These are phyloP conservation scores for Tolypocladium endophyticum DNA, from an alignment of 2,329 filamentous ascomycete species.

Conservation along the genomic window DNA sequence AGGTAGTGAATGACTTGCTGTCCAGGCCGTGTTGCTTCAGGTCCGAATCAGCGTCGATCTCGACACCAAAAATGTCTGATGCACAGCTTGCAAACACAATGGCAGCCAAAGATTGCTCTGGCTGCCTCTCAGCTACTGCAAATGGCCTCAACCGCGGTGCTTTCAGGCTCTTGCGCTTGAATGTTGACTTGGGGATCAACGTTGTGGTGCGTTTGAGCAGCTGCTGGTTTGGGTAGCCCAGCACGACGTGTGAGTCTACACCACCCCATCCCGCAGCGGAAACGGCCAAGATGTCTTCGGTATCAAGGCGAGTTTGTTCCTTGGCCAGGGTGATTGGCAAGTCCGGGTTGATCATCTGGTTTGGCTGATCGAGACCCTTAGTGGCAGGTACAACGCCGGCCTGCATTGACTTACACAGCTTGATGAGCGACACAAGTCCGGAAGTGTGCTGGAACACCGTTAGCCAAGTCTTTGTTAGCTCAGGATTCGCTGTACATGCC, in stretches of 20 bases:
- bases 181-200: neutral
- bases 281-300: constrained; percentile 3
- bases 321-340: constrained; percentile 2
- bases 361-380: constrained; percentile 1
- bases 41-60: neutral
- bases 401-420: constrained; percentile 8
- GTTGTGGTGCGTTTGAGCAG: neutral
- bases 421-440: constrained; percentile 5
- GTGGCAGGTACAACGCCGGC: constrained; percentile 2
- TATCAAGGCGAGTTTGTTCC: neutral
- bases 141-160: neutral
- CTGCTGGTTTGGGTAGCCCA: constrained; percentile 18
- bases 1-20: constrained; percentile 1
- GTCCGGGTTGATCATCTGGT: constrained; percentile 3
- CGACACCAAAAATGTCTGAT: neutral
- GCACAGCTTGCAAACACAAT: neutral
- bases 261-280: constrained; percentile 35
- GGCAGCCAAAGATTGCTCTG: neutral
- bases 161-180: neutral
- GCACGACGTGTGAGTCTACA: constrained; percentile 35
- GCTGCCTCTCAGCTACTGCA: neutral
- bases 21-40: neutral
- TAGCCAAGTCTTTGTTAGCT: neutral
- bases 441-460: constrained; percentile 3
- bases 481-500: neutral